Conservation (phyloP, 306 rosid genomes). For the Quercus agrifolia region DNA sequence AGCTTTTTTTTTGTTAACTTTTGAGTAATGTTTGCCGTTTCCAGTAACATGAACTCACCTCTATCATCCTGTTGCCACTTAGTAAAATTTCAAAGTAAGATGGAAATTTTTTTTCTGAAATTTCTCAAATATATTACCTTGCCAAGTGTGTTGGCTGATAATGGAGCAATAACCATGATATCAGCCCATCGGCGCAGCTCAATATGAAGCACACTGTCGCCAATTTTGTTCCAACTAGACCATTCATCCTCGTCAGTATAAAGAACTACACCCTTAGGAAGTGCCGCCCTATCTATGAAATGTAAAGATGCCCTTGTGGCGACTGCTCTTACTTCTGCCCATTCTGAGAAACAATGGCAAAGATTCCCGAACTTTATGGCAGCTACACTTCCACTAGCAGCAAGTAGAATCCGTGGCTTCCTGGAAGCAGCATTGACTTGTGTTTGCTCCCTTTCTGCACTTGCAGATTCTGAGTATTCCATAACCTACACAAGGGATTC, state of each 20-base stretch:
- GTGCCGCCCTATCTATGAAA: conserved; percentile 50
- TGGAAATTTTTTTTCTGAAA: conserved; percentile 7
- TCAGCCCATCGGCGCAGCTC: conserved; percentile 89
- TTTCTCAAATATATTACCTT: conserved; percentile 55
- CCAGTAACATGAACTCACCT: neutral
- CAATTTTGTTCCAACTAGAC: conserved; percentile 59
- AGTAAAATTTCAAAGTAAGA: neutral
- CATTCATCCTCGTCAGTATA: conserved; percentile 65
- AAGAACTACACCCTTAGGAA: conserved; percentile 38
- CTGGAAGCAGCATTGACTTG: conserved; percentile 32
- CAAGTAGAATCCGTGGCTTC: conserved; percentile 78
- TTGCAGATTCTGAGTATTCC: conserved; percentile 48
- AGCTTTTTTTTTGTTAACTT: neutral
- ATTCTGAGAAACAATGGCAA: conserved; percentile 51
- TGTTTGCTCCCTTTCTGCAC: conserved; percentile 27
- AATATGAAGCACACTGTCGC: conserved; percentile 70
- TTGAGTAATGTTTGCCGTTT: neutral
- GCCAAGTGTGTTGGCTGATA: conserved; percentile 83
- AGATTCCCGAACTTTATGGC: conserved; percentile 58
- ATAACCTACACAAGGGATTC: conserved; percentile 31
- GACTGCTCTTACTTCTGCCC: conserved; percentile 79
- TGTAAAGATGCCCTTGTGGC: conserved; percentile 52
- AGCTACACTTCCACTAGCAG: conserved; percentile 79
- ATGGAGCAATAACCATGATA: conserved; percentile 79
- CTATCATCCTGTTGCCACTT: neutral